Percentiles rank a stretch among this genome's conserved stretches.
phyloP scores from a whole-genome alignment of 2,329 filamentous ascomycete genomes.

The Colletotrichum sp. region DNA sequence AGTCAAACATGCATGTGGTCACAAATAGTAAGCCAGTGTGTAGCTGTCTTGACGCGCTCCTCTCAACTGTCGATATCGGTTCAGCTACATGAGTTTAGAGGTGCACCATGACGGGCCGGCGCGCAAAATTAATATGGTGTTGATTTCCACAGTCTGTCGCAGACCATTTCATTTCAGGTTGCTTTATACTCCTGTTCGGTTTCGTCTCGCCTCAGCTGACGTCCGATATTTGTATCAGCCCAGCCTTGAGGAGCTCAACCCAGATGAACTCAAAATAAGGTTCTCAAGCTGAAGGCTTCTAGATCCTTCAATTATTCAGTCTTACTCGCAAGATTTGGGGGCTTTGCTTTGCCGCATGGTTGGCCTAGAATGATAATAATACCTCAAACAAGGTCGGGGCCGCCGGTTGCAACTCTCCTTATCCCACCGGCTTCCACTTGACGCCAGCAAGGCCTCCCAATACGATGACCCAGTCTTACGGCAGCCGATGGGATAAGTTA shows the following conservation, averaged over 20 bases:
- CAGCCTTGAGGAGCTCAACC: background rate
- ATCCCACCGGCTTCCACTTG: background rate
- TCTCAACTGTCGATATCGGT: too few relatives aligned
- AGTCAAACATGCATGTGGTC: too few relatives aligned
- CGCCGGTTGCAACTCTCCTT: background rate
- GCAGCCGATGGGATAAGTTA: background rate
- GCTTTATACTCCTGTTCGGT: background rate
- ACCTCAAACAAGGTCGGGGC: background rate
- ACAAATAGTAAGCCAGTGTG: too few relatives aligned
- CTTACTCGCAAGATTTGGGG: background rate
- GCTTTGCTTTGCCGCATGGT: background rate
- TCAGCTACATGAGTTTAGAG: background rate
- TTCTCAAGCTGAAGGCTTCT: background rate
- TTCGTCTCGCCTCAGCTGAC: background rate
- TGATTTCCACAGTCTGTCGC: background rate
- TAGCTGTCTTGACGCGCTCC: too few relatives aligned
- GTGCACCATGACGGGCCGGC: fast-evolving
- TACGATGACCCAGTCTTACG: background rate
- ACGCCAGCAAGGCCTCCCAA: background rate
- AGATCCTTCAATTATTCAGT: background rate
- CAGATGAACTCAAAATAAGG: background rate
- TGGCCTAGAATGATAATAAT: background rate
- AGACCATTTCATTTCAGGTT: background rate
- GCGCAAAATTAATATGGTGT: fast-evolving
- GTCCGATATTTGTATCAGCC: background rate